A percentile compares a stretch with the other conserved stretches of the same genome.
Evolutionary conservation across 2,329 filamentous ascomycete species (phyloP).

Genomic region (Lachnellula cervina): DNA sequence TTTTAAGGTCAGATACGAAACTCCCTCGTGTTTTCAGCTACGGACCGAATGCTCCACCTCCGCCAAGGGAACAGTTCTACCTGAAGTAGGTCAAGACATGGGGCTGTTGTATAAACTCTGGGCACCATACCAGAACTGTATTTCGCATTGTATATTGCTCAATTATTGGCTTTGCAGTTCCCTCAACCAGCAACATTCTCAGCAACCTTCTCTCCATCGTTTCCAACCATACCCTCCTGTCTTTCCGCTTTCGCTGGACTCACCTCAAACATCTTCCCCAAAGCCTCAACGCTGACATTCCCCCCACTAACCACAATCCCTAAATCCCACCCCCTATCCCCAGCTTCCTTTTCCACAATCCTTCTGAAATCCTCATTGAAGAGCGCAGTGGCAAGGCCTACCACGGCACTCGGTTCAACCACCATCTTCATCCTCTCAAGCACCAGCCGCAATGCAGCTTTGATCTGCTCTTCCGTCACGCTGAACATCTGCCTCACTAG

Average conservation of each 20-base stretch:
- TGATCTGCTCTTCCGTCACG: slow-evolving; percentile 80
- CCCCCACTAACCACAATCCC: slow-evolving; percentile 58
- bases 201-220: slow-evolving; percentile 9
- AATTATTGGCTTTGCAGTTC: neutral
- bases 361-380: slow-evolving; percentile 79
- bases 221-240: slow-evolving; percentile 1
- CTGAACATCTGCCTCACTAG: slow-evolving; percentile 67
- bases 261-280: slow-evolving; percentile 46
- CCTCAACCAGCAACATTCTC: slow-evolving; percentile 13
- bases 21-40: no score
- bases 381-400: slow-evolving; percentile 76
- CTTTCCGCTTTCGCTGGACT: slow-evolving; percentile 1
- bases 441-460: slow-evolving; percentile 68
- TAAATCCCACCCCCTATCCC: slow-evolving; percentile 68
- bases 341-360: slow-evolving; percentile 65
- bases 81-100: no score
- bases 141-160: neutral
- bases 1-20: no score
- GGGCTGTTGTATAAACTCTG: no score
- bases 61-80: no score
- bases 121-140: neutral
- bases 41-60: no score
- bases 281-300: slow-evolving; percentile 51
- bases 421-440: slow-evolving; percentile 87
- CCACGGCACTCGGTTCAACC: slow-evolving; percentile 81